These are phyloP conservation scores for Phymatotrichopsis omnivora DNA, from an alignment of 2,329 filamentous ascomycete genomes.

Conservation along the genomic window DNA sequence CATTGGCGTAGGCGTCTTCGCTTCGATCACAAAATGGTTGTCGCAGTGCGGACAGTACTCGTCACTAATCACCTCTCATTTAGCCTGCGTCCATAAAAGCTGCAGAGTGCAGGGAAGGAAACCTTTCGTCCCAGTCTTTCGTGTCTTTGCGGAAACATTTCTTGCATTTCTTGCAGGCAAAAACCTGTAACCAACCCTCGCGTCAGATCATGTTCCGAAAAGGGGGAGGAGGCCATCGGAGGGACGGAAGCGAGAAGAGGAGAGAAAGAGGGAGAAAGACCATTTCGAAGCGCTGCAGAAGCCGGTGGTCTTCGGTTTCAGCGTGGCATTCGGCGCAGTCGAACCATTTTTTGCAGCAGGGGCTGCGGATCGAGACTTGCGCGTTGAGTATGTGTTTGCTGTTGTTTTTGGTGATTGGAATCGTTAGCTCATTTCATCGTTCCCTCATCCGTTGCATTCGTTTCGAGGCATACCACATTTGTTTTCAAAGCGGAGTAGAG, in stretches of 20 bases:
- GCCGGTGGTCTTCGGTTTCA: conserved; percentile 66
- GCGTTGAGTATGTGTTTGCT: conserved; percentile 99
- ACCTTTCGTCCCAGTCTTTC: conserved; percentile 78
- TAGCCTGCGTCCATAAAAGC: neutral
- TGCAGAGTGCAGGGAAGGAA: conserved; percentile 9
- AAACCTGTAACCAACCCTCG: too few species aligned
- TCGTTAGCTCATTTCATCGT: too few species aligned
- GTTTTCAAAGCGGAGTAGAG: too few species aligned
- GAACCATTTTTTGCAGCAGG: conserved; percentile 98
- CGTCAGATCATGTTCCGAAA: too few species aligned
- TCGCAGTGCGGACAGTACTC: conserved; percentile 99
- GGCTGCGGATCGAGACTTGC: conserved; percentile 88
- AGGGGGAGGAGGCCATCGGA: too few species aligned
- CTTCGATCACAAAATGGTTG: conserved; percentile 94
- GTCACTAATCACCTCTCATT: conserved; percentile 46
- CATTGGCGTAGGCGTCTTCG: conserved; percentile 68
- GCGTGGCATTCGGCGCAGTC: conserved; percentile 92
- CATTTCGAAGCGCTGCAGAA: conserved; percentile 77
- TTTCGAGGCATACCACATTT: too few species aligned
- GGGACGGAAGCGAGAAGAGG: too few species aligned
- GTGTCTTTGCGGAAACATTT: conserved; percentile 96
- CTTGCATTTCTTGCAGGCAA: conserved; percentile 97
- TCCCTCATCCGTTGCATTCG: too few species aligned
- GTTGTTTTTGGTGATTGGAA: too few species aligned
- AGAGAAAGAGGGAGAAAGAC: too few species aligned